Evolutionary conservation across 164 flowering plant species (phyloP), one percentile per base, ranked within the genome.

Genomic region (Liriodendron chinense): DNA sequence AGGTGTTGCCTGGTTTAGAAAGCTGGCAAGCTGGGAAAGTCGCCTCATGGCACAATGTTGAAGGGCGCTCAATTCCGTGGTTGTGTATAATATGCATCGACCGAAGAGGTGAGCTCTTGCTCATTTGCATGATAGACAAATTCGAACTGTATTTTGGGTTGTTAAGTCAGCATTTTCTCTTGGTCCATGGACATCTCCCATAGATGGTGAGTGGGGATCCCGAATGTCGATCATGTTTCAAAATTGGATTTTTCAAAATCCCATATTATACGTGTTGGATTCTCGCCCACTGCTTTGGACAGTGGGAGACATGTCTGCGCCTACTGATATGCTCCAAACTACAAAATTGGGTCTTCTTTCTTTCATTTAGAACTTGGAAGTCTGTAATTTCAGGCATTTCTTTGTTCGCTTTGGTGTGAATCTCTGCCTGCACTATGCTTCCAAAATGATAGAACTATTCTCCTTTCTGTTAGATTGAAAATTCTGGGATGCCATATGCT

Each of bases 11-110:
- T 57, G 88, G 90, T 74, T 76, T 96, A 61, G 96, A 92, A 73
- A 85, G 88, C 83, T 94, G 99, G 99, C 85, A 77, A 80, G 77
- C 90, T 53, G 81, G 84, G 80, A 96, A 94, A 82, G 78, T 96
- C 79, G 81, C 89, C 68, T 78, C 92, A 74, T 96, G 99, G 99
- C 95, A 94, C 83, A 86, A 83, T 75, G 83, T 85, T 43, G 96
- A 92, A 86, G 96, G 96, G 66, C 92, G 86, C 47, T 94, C 98
- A 63, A 81, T 96, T 75, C 92, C 85, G 68, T 96, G 99, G 99
- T 80, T 96, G 62, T 89, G 86, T 79, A 87, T 91, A 12, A 84
- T 89, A 22, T 92, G 90, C 78, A 83, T 94, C 63, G 95, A 96
- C 79, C 90, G 93, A 70, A 90, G 70, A 90, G 99, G 99, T 94